These are phyloP conservation scores for Cercophora newfieldiana DNA, from an alignment of 495 filamentous ascomycete genomes.

Conservation along the genomic window DNA sequence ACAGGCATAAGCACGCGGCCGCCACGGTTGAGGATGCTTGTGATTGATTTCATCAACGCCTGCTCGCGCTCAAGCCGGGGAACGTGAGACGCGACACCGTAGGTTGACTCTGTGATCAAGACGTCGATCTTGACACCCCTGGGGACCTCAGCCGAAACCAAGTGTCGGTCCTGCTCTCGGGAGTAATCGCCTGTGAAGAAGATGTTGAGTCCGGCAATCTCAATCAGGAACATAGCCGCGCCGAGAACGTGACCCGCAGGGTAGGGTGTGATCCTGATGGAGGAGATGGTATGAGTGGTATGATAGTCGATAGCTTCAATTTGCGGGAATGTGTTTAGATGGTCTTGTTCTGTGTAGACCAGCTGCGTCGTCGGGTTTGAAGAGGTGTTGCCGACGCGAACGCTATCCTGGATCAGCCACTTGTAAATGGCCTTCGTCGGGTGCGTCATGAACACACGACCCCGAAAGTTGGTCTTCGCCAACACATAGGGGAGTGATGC, in stretches of 20 bases:
- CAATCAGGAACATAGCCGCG: conserved; percentile 97
- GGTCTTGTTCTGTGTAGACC: conserved; percentile 92
- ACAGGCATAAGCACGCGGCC: conserved; percentile 93
- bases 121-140: conserved; percentile 86
- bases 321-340: conserved; percentile 83
- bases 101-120: conserved; percentile 95
- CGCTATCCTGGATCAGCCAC: conserved; percentile 95
- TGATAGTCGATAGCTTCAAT: conserved; percentile 99
- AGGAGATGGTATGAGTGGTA: conserved; percentile 93
- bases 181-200: conserved; percentile 98
- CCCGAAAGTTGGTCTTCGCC: conserved; percentile 95
- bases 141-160: conserved; percentile 88
- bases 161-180: conserved; percentile 87
- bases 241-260: conserved; percentile 96
- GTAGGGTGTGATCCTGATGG: conserved; percentile 93
- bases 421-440: conserved; percentile 99
- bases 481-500: conserved; percentile 95
- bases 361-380: conserved; percentile 70
- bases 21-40: conserved; percentile 82
- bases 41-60: conserved; percentile 91
- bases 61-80: conserved; percentile 88
- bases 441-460: conserved; percentile 98
- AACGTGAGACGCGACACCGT: conserved; percentile 87
- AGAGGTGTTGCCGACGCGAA: conserved; percentile 81
- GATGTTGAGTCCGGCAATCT: conserved; percentile 93